A percentile compares a stretch with the other conserved stretches of the same genome.
These are phyloP conservation scores for Metarhizium brunneum DNA, from an alignment of 2,329 filamentous ascomycete genomes.

Conservation along the genomic window DNA sequence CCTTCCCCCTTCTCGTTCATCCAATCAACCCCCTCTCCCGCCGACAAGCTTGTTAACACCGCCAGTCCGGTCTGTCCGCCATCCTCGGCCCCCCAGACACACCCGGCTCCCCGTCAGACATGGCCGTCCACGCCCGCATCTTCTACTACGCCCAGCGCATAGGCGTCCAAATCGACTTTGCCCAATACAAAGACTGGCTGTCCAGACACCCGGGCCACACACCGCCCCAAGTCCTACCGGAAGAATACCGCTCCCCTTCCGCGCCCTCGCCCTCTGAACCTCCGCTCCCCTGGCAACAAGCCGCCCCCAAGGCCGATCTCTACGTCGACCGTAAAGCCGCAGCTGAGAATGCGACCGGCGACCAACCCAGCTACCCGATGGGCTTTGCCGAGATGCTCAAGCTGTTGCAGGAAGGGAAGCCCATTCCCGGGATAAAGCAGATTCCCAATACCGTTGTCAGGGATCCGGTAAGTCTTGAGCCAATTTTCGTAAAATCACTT, in stretches of 20 bases:
- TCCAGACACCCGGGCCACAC: constrained; percentile 22
- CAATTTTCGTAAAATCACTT: no score
- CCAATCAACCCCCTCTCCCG: not conserved
- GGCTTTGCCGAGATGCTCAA: constrained; percentile 81
- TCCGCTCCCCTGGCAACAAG: constrained; percentile 36
- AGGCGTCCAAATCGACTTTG: constrained; percentile 51
- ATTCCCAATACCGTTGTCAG: constrained; percentile 73
- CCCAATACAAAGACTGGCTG: constrained; percentile 59
- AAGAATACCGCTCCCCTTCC: constrained; percentile 16
- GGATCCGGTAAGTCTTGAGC: constrained; percentile 47
- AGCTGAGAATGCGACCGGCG: constrained; percentile 11
- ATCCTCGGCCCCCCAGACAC: constrained; percentile 48
- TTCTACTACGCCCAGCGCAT: constrained; percentile 54
- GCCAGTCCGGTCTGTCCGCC: constrained; percentile 49
- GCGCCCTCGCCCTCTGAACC: not conserved
- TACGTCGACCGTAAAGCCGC: constrained; percentile 30
- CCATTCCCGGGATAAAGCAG: constrained; percentile 78
- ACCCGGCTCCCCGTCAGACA: constrained; percentile 41
- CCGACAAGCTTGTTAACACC: not conserved
- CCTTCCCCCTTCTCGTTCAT: not conserved
- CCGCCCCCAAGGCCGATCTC: constrained; percentile 38
- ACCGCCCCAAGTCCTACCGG: constrained; percentile 26
- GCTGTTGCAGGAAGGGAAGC: constrained; percentile 71
- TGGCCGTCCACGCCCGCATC: constrained; percentile 55
- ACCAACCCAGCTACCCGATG: constrained; percentile 65